A percentile compares a stretch with the other conserved stretches of the same genome.
Conservation (phyloP, 2,329 filamentous ascomycete genomes). For the Intubia oerlemansii region DNA sequence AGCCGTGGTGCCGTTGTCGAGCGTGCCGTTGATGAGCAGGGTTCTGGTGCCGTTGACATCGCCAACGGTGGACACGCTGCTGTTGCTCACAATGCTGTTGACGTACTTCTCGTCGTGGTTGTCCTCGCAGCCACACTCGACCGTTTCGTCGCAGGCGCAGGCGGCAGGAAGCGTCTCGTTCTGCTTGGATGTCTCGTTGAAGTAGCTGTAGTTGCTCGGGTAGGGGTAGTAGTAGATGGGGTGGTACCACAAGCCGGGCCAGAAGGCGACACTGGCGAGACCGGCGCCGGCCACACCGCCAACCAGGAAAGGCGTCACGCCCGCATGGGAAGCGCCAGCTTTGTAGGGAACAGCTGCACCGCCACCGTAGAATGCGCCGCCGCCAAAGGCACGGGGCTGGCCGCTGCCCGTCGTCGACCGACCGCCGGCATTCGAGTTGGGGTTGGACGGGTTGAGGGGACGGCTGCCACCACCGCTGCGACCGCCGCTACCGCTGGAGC, state of each 20-base stretch:
- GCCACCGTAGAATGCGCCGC: constrained; percentile 44
- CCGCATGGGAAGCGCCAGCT: constrained; percentile 26
- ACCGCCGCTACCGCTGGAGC: constrained; percentile 2
- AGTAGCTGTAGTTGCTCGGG: constrained; percentile 23
- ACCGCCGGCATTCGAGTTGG: constrained; percentile 27
- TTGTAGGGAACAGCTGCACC: constrained; percentile 40
- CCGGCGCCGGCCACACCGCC: constrained; percentile 19
- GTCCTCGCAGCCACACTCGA: constrained; percentile 47
- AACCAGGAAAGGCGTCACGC: constrained; percentile 31
- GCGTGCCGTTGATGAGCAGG: constrained; percentile 54
- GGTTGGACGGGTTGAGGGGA: too few relatives aligned
- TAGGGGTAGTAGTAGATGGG: constrained; percentile 41
- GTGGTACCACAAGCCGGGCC: constrained; percentile 44
- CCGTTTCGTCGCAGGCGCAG: constrained; percentile 36
- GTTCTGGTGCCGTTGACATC: constrained; percentile 40
- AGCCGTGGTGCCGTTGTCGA: constrained; percentile 44
- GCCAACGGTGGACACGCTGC: constrained; percentile 35
- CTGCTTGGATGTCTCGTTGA: constrained; percentile 26
- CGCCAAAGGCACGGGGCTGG: constrained; percentile 32
- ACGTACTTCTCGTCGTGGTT: constrained; percentile 37
- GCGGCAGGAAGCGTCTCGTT: constrained; percentile 38
- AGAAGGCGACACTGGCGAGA: constrained; percentile 28
- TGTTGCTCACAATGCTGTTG: constrained; percentile 41
- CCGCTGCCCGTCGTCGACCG: constrained; percentile 36
- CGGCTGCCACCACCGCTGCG: too few relatives aligned